Base-by-base conservation (phyloP, 768 basidiomycete species). In the Amanita exitialis region DNA sequence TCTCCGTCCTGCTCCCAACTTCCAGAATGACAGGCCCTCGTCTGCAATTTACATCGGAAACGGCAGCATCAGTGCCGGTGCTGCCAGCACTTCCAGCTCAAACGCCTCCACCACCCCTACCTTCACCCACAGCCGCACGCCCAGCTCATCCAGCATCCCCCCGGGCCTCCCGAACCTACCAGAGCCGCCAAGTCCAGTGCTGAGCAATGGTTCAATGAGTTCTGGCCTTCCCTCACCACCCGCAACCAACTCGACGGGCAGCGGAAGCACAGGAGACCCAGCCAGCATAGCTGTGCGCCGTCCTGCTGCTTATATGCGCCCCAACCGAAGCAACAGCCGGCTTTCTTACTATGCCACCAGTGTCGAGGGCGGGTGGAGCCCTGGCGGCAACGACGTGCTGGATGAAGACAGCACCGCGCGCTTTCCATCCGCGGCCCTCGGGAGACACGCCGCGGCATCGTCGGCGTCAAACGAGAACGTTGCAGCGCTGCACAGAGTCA, bases 151-250 rank as follows among this genome's bases (percentile, higher is more conserved):
- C 4, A 62, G 59, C 13, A 61, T 63, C 12, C 61, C 64, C 9
- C 67, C 72, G 12, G 62, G 69, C 43, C 69, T 86, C 16, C 85
- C 86, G 3, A 82, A 83, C 58, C 74, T 87, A 39, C 83, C 84
- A 45, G 82, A 81, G 55, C 82, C 82, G 3, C 80, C 82, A n/a
- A 83, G 80, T 54, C 82, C 83, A 9, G 70, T 68, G 20, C 66
- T 73, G 30, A 69, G 68, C 55, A 59, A 61, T 12, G 63, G 72
- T 52, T 73, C 80, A 3, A 62, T 60, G 55, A 69, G 72, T 51
- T 86, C 85, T 4, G 87, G 88, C 5, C 63, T 90, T 4, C 88
- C 89, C 1, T 89, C 86, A 20, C 89, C 89, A 0, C 89, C 89
- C 38, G 87, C 86, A 23, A 87, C 89, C 16, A 90, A 89, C 61